Evolutionary conservation across 2,329 filamentous ascomycete genomes (phyloP).

Genomic region (Helotiales sp.): DNA sequence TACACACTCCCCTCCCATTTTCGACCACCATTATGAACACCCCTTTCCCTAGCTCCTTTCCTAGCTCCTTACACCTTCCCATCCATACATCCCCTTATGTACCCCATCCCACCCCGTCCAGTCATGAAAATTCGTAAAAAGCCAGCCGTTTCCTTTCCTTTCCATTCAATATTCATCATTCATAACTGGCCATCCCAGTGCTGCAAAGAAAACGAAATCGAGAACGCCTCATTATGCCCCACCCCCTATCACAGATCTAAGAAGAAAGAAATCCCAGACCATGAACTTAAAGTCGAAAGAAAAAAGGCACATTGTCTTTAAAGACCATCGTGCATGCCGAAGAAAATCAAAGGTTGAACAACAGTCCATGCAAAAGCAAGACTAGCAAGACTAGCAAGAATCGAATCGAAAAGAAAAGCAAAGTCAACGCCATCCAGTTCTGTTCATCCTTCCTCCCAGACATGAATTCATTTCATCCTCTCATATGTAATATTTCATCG

Average conservation of each 20-base stretch:
- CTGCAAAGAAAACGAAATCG: too few relatives aligned
- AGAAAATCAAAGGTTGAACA: not conserved
- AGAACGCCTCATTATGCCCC: too few relatives aligned
- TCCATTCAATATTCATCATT: too few relatives aligned
- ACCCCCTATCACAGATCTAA: not conserved
- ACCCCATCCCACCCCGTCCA: not conserved
- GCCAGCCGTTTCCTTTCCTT: too few relatives aligned
- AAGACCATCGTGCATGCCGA: not conserved
- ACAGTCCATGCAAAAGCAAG: not conserved
- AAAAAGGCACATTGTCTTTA: not conserved
- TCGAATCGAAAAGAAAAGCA: not conserved
- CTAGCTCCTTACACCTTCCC: too few relatives aligned
- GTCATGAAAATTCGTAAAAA: not conserved
- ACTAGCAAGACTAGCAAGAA: not conserved
- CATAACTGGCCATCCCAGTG: too few relatives aligned
- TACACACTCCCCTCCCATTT: not conserved
- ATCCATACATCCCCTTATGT: not conserved
- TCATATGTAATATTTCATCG: not conserved
- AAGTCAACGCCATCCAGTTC: not conserved
- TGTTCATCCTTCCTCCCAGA: not conserved
- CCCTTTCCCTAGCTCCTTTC: not conserved
- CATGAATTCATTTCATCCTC: not conserved
- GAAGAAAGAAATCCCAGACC: not conserved
- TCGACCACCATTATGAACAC: not conserved
- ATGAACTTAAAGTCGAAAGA: not conserved